Evolutionary conservation across 2,329 filamentous ascomycete genomes (phyloP).

Genomic region (Epichloe hybrida): DNA sequence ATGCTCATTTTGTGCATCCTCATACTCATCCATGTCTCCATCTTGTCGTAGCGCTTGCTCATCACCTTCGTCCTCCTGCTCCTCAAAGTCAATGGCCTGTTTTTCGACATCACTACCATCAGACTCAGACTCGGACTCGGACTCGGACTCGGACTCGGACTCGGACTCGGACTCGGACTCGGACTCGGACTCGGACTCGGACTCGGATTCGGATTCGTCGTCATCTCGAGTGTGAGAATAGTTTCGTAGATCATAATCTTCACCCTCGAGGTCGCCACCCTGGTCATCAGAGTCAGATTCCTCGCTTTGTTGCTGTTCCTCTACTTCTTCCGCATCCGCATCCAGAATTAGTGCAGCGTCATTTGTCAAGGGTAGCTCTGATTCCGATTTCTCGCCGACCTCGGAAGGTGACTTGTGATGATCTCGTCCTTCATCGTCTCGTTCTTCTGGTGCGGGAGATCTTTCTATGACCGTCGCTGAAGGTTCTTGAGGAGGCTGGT

Average conservation of each 20-base stretch:
- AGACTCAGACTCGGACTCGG: neutral
- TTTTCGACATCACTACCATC: conserved; percentile 8
- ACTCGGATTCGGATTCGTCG: conserved; percentile 9
- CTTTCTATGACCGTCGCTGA: neutral
- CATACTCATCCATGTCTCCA: conserved; percentile 7
- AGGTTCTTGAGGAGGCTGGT: neutral
- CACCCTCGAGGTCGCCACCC: conserved; percentile 16
- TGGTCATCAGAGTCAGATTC: conserved; percentile 9
- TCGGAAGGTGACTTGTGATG: neutral
- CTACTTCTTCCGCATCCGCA: neutral
- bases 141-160: neutral
- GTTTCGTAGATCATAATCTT: conserved; percentile 22
- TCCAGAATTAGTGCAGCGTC: neutral
- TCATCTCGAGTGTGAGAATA: conserved; percentile 20
- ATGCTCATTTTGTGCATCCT: conserved; percentile 1
- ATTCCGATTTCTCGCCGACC: neutral
- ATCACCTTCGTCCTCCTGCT: conserved; percentile 12
- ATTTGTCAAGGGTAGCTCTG: neutral
- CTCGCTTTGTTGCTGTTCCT: conserved; percentile 5
- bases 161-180: conserved; percentile 6
- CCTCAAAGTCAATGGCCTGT: conserved; percentile 17
- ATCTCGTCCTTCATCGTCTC: neutral
- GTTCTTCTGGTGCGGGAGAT: neutral
- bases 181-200: neutral
- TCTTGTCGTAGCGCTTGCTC: conserved; percentile 4